These are phyloP conservation scores for Papiliotrema flavescens DNA, from an alignment of 1,284 basidiomycete genomes.

Conservation along the genomic window DNA sequence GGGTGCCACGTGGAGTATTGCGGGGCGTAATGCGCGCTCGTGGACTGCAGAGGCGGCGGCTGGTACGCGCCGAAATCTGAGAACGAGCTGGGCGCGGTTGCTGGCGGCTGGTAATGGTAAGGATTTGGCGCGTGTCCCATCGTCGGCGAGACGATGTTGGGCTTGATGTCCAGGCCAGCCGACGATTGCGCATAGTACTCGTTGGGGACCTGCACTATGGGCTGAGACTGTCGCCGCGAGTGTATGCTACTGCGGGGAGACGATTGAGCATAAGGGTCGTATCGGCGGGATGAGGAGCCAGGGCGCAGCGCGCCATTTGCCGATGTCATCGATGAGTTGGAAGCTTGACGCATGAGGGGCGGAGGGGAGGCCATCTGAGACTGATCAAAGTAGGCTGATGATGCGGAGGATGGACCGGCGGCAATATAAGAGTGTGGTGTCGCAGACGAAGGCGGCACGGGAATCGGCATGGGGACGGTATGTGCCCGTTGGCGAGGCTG, in stretches of 20 bases:
- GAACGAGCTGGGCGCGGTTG: constrained; percentile 4
- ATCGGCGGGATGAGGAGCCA: constrained; percentile 1
- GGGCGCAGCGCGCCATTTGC: background rate
- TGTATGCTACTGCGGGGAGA: constrained; percentile 1
- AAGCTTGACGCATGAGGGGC: constrained; percentile 1
- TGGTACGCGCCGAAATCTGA: constrained; percentile 1
- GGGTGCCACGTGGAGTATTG: constrained; percentile 2
- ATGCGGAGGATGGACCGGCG: constrained; percentile 1
- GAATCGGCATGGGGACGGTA: constrained; percentile 27
- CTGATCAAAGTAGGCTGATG: constrained; percentile 1
- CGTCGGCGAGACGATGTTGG: background rate
- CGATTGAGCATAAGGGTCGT: constrained; percentile 3
- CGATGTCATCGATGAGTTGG: constrained; percentile 4
- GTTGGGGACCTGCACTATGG: background rate
- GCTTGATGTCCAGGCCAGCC: constrained; percentile 1
- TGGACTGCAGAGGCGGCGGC: background rate
- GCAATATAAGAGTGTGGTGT: background rate
- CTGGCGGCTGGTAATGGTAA: constrained; percentile 7
- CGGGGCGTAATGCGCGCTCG: background rate
- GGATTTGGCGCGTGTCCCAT: background rate
- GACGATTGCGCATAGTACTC: constrained; percentile 2
- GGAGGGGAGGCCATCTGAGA: background rate
- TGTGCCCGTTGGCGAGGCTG: constrained; percentile 4
- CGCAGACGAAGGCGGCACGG: constrained; percentile 12
- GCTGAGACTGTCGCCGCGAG: constrained; percentile 4